Evolutionary conservation across 805 yeast genomes (phyloP).

Genomic region (Ogataea haglerorum): DNA sequence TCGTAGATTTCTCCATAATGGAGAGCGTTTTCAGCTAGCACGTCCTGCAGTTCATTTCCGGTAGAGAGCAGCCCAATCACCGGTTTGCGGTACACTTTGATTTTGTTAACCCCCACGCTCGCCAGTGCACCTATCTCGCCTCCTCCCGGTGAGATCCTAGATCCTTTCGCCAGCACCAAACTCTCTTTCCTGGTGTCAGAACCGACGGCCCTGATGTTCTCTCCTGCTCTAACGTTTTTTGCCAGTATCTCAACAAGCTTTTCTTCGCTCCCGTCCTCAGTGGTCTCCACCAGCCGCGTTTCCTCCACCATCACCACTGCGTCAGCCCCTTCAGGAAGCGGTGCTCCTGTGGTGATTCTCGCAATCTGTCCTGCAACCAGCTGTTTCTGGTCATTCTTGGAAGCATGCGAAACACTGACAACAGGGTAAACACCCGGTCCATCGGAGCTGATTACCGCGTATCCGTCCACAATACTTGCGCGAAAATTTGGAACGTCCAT

Average conservation of each 20-base stretch:
- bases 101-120: conserved; percentile 40
- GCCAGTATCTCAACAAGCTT: conserved; percentile 39
- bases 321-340: conserved; percentile 50
- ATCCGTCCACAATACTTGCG: conserved; percentile 58
- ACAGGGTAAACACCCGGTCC: conserved; percentile 45
- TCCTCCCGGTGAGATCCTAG: conserved; percentile 38
- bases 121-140: conserved; percentile 51
- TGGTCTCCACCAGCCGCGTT: conserved; percentile 36
- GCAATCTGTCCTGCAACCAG: conserved; percentile 36
- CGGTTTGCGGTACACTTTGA: conserved; percentile 42
- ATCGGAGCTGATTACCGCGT: conserved; percentile 44
- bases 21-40: conserved; percentile 24
- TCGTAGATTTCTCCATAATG: conserved; percentile 47
- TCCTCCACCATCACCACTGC: conserved; percentile 56
- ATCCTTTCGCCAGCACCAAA: conserved; percentile 35
- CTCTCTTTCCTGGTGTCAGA: conserved; percentile 43
- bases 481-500: conserved; percentile 44
- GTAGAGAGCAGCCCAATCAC: conserved; percentile 47
- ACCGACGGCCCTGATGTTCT: conserved; percentile 47
- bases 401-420: conserved; percentile 41
- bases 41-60: conserved; percentile 47
- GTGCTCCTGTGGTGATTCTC: conserved; percentile 56
- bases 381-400: conserved; percentile 19
- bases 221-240: conserved; percentile 35
- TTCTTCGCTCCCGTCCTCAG: conserved; percentile 42